Evolutionary conservation across 441 rosid genomes (phyloP).

Genomic region (Syzygium syzygioides): DNA sequence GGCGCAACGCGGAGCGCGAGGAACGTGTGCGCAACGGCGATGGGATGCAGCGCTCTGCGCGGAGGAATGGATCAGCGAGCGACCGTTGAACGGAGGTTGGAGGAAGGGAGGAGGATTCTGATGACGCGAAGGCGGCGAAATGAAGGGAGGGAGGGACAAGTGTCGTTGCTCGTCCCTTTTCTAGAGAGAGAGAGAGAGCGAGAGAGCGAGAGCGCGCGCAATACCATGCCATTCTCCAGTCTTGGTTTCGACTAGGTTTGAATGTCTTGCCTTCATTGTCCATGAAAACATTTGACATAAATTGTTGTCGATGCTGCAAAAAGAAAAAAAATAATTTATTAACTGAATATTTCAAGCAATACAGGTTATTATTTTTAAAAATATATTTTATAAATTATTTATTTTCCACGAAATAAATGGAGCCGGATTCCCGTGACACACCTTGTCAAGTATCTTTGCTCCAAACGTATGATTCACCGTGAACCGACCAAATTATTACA

Average conservation of each 20-base stretch:
- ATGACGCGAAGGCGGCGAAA: not conserved
- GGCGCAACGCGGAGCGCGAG: not conserved
- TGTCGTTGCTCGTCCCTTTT: not conserved
- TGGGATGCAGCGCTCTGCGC: not conserved
- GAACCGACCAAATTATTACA: not conserved
- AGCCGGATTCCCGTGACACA: accelerated
- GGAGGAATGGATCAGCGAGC: not conserved
- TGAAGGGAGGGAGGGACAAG: not conserved
- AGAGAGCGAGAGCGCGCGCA: not conserved
- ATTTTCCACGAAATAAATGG: not conserved
- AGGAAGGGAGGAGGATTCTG: not conserved
- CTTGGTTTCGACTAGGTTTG: not conserved
- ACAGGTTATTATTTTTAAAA: not conserved
- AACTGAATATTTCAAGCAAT: not conserved
- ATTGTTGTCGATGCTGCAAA: accelerated
- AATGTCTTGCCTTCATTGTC: not conserved
- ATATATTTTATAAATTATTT: not conserved
- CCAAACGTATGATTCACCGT: not conserved
- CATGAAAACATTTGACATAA: not conserved
- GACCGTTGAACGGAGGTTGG: not conserved
- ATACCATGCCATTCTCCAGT: not conserved
- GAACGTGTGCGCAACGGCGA: not conserved
- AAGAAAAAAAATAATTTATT: not conserved
- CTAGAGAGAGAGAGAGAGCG: not conserved
- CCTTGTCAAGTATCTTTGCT: not conserved